These are phyloP conservation scores for Cytospora paraplurivora DNA, from an alignment of 2,329 filamentous ascomycete species.

Conservation along the genomic window DNA sequence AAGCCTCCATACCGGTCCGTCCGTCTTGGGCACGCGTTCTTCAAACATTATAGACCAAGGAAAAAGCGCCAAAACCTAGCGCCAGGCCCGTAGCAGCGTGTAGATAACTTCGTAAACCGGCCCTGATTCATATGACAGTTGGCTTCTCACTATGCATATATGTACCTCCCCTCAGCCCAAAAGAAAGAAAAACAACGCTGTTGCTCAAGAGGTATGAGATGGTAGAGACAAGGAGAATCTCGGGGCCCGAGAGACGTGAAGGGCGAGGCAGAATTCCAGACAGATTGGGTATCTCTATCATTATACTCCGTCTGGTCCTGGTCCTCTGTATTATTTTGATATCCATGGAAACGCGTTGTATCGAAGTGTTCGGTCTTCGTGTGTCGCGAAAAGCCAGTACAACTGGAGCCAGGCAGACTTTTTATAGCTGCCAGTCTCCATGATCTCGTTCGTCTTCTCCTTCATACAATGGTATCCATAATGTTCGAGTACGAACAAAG, in stretches of 20 bases:
- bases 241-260: constrained; percentile 3
- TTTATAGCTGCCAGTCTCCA: background rate
- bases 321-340: constrained; percentile 13
- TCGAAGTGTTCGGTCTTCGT: constrained; percentile 22
- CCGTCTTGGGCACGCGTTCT: constrained; percentile 1
- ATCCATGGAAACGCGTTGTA: constrained; percentile 10
- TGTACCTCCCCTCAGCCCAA: constrained; percentile 11
- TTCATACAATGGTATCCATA: background rate
- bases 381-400: background rate
- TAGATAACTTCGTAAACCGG: constrained; percentile 21
- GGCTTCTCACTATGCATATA: constrained; percentile 6
- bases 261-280: constrained; percentile 17
- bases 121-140: constrained; percentile 25
- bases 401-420: background rate
- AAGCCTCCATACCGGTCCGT: constrained; percentile 10
- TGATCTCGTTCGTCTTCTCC: background rate
- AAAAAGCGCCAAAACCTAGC: constrained; percentile 11
- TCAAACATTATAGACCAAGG: constrained; percentile 25
- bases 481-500: background rate
- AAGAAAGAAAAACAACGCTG: constrained; percentile 17
- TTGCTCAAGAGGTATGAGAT: constrained; percentile 14
- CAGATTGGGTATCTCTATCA: constrained; percentile 30
- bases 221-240: constrained; percentile 17
- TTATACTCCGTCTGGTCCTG: constrained; percentile 26
- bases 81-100: constrained; percentile 17